A percentile compares a stretch with the other conserved stretches of the same genome.
Conservation (phyloP, 2,329 filamentous ascomycete species). For the Fusarium anthophilum region DNA sequence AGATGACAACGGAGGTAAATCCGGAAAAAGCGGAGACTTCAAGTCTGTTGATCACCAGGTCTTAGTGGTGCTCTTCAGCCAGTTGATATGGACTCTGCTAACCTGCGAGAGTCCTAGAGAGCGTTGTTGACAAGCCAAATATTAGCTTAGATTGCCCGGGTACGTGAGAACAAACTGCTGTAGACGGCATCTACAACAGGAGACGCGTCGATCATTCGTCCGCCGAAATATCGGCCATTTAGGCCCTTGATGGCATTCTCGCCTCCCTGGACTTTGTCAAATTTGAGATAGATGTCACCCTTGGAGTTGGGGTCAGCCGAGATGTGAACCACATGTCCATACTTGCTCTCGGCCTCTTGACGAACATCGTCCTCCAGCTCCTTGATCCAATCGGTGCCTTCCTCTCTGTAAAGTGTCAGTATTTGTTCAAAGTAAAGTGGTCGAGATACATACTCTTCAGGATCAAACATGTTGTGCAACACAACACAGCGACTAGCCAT, state of each 20-base stretch:
- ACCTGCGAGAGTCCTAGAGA: slow-evolving; percentile 60
- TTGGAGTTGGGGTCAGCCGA: slow-evolving; percentile 91
- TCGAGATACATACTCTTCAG: slow-evolving; percentile 76
- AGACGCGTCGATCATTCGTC: slow-evolving; percentile 89
- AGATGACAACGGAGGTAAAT: slow-evolving; percentile 14
- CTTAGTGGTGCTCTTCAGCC: slow-evolving; percentile 41
- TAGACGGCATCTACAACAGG: slow-evolving; percentile 99
- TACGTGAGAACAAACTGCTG: slow-evolving; percentile 92
- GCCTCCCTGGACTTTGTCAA: slow-evolving; percentile 92
- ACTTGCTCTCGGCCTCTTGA: slow-evolving; percentile 91
- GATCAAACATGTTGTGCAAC: slow-evolving; percentile 94
- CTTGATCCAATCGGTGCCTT: slow-evolving; percentile 88
- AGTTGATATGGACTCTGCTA: slow-evolving; percentile 44
- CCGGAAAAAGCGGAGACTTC: slow-evolving; percentile 37
- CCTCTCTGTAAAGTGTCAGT: slow-evolving; percentile 70
- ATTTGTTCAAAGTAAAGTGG: background rate
- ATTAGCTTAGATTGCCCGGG: slow-evolving; percentile 80
- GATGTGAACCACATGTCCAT: slow-evolving; percentile 98
- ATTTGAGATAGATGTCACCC: slow-evolving; percentile 98
- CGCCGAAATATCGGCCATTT: slow-evolving; percentile 95
- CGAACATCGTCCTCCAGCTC: slow-evolving; percentile 94
- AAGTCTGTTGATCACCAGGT: slow-evolving; percentile 42
- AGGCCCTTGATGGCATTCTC: slow-evolving; percentile 98
- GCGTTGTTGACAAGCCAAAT: slow-evolving; percentile 53
- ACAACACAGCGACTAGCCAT: slow-evolving; percentile 94